Conservation (phyloP, 768 basidiomycete species). For the Lanmaoa rubissima region DNA sequence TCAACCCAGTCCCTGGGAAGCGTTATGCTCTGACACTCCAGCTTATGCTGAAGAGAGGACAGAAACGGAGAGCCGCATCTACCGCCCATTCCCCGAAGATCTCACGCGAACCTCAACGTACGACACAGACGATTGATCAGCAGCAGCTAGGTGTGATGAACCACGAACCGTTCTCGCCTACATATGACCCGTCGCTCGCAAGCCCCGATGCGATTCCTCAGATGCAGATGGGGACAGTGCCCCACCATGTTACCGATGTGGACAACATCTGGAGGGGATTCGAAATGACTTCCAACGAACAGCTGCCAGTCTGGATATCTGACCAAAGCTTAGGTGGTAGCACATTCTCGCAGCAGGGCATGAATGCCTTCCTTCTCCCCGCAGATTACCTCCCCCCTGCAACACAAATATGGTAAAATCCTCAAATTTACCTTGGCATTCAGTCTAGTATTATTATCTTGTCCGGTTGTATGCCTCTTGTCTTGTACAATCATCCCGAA, state of each 20-base stretch:
- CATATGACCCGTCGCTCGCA: constrained; percentile 48
- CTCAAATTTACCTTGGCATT: background rate
- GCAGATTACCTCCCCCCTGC: constrained; percentile 68
- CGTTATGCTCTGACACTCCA: constrained; percentile 89
- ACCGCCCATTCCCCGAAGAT: constrained; percentile 60
- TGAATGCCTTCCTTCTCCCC: constrained; percentile 83
- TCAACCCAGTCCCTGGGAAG: constrained; percentile 75
- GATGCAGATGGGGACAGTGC: constrained; percentile 30
- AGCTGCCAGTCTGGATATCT: constrained; percentile 83
- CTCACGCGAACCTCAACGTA: constrained; percentile 52
- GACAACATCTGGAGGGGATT: constrained; percentile 78
- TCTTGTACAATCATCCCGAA: constrained; percentile 24
- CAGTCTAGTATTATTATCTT: constrained; percentile 18
- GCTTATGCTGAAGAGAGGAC: constrained; percentile 79
- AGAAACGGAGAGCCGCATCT: constrained; percentile 56
- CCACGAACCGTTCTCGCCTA: constrained; percentile 54
- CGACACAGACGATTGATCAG: constrained; percentile 45
- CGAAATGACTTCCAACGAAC: constrained; percentile 68
- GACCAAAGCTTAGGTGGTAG: constrained; percentile 78
- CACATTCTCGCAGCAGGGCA: constrained; percentile 75
- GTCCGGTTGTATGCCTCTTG: constrained; percentile 19
- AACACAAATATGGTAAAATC: constrained; percentile 69
- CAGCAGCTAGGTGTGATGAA: constrained; percentile 36
- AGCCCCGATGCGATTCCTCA: constrained; percentile 33
- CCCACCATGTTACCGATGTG: constrained; percentile 34